A percentile compares a stretch with the other conserved stretches of the same genome.
phyloP scores from a whole-genome alignment of 441 rosid genomes.

The Adansonia gregorii region DNA sequence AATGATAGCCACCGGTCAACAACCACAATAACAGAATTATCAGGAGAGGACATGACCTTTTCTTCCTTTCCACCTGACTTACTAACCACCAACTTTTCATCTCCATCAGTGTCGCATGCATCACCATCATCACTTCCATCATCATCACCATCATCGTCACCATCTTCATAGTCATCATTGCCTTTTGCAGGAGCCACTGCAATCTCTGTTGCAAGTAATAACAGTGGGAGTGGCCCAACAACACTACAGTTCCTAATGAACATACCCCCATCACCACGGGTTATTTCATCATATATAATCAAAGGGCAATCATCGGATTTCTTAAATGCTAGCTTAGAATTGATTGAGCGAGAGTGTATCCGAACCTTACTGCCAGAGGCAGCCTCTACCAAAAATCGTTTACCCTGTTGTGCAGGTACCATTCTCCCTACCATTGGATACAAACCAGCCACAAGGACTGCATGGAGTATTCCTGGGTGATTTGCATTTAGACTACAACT shows the following conservation, averaged over 20 bases:
- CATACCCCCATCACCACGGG: slow-evolving; percentile 84
- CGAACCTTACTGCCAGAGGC: slow-evolving; percentile 76
- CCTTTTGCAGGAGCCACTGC: slow-evolving; percentile 67
- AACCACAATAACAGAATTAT: slow-evolving; percentile 61
- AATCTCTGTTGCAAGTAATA: slow-evolving; percentile 76
- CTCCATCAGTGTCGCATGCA: slow-evolving; percentile 54
- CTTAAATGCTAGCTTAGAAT: slow-evolving; percentile 50
- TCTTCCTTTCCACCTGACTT: slow-evolving; percentile 41
- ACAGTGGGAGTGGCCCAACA: slow-evolving; percentile 70
- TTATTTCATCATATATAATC: slow-evolving; percentile 83
- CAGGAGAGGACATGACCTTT: slow-evolving; percentile 76
- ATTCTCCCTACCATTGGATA: slow-evolving; percentile 88
- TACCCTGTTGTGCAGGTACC: slow-evolving; percentile 52
- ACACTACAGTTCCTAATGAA: slow-evolving; percentile 71
- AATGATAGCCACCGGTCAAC: slow-evolving; percentile 90
- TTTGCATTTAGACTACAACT: slow-evolving; percentile 68
- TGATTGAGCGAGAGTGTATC: slow-evolving; percentile 70
- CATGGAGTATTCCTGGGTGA: slow-evolving; percentile 74
- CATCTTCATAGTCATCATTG: slow-evolving; percentile 37
- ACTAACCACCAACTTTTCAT: slow-evolving; percentile 43
- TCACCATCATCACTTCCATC: slow-evolving; percentile 42
- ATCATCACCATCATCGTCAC: slow-evolving; percentile 43
- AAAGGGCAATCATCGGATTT: slow-evolving; percentile 53
- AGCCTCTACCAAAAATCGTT: slow-evolving; percentile 64
- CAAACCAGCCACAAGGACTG: slow-evolving; percentile 87